Base-by-base conservation (phyloP, 2,329 filamentous ascomycete genomes). In the Macrophomina tecta region DNA sequence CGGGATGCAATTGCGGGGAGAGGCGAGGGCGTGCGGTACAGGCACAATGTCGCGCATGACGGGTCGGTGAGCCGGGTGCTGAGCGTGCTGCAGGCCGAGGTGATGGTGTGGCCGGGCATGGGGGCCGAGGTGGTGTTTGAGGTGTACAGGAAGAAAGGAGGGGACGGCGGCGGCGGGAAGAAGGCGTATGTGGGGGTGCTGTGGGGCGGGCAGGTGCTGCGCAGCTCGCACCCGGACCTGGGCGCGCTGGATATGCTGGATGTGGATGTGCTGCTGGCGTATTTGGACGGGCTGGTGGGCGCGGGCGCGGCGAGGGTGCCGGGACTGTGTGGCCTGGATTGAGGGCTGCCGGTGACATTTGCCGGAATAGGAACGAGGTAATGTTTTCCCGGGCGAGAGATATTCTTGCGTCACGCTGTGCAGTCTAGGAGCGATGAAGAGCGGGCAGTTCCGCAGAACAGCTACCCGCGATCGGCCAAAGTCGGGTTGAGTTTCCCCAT, bases 71-170 rank as follows among this genome's bases (percentile, higher is more conserved):
- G 89, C 11, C 80, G 87, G 2, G 72, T 94, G 6, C 80, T 95
- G 28, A 87, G 87, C 2, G 84, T 94, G 16, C 74, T 95, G 73
- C 91, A 94, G 78, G 73, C 91, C 1, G 89, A 92, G 28, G 76
- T 82, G 63, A 94, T 94, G 91, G 88, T 93, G 1, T 94, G 91
- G 91, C 91, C 91, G 0, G 91, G 91, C 0, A 93, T 94, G 91
- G 91, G 91, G 0, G 83, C 87, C 9, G 91, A 94, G 78, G 83
- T 94, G 0, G 86, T 93, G 0, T 93, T 94, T 74, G 91, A 94
- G 80, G 74, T 94, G 36, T 93, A 78, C 36, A 60, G 68, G n/a
- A 70, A 70, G 58, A 70, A 70, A 7, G 60, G n/a, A 11, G 18
- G 4, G 8, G 65, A 9, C 4, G 30, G 38, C 12, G 4, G 62